phyloP scores from a whole-genome alignment of 768 basidiomycete species.

The Tylopilus sp. region DNA sequence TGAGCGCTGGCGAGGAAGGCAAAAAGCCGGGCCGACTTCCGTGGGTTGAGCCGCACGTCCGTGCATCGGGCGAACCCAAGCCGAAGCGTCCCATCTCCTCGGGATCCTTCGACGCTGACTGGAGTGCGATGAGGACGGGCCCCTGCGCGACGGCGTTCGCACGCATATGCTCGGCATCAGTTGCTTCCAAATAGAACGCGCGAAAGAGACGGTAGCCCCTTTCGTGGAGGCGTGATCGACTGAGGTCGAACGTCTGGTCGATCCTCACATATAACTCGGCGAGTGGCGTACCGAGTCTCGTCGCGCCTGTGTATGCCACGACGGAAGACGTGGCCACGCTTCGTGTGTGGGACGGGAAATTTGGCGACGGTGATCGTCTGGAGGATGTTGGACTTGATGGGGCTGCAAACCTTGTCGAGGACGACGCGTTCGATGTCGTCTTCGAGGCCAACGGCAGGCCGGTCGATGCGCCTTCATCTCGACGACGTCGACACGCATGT shows the following conservation, averaged over 20 bases:
- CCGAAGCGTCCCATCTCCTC: constrained; percentile 57
- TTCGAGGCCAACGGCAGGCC: too few species aligned
- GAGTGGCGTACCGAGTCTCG: constrained; percentile 30
- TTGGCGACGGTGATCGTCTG: constrained; percentile 58
- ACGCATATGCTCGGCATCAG: constrained; percentile 52
- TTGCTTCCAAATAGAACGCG: constrained; percentile 50
- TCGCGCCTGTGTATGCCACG: constrained; percentile 39
- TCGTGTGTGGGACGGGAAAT: constrained; percentile 54
- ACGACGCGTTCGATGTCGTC: constrained; percentile 47
- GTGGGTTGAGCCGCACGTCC: constrained; percentile 50
- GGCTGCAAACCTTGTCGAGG: constrained; percentile 50
- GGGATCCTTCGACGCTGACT: constrained; percentile 49
- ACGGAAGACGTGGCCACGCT: constrained; percentile 54
- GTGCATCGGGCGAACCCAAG: constrained; percentile 46
- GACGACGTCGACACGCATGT: background rate
- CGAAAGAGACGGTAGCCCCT: constrained; percentile 57
- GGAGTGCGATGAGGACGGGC: constrained; percentile 56
- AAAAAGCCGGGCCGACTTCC: constrained; percentile 50
- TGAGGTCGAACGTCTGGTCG: constrained; percentile 17
- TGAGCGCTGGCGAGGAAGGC: constrained; percentile 51
- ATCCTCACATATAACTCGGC: background rate
- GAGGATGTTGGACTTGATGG: constrained; percentile 56
- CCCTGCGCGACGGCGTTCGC: constrained; percentile 53
- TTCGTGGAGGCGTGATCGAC: constrained; percentile 58
- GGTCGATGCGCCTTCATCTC: too few species aligned